Percentiles rank a stretch among this genome's conserved stretches.
These are phyloP conservation scores for Nakazawaea anatomiae DNA, from an alignment of 805 yeast genomes.

Conservation along the genomic window DNA sequence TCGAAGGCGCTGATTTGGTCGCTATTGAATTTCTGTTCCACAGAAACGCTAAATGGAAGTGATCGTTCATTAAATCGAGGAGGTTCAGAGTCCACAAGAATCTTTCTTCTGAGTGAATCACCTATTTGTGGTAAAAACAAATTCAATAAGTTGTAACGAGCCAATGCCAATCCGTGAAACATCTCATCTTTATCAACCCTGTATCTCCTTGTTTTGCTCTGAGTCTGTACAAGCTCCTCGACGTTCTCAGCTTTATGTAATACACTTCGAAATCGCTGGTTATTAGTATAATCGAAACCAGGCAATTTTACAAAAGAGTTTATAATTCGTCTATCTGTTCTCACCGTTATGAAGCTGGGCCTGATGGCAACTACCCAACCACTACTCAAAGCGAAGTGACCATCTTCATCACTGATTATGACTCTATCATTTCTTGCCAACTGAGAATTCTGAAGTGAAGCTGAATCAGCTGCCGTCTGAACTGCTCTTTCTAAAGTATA, in stretches of 20 bases:
- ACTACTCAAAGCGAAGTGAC: slow-evolving; percentile 67
- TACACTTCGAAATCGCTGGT: slow-evolving; percentile 50
- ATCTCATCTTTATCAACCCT: slow-evolving; percentile 80
- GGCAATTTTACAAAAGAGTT: slow-evolving; percentile 30
- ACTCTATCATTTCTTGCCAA: slow-evolving; percentile 56
- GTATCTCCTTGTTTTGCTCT: slow-evolving; percentile 26
- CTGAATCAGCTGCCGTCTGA: background rate
- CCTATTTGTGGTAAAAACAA: slow-evolving; percentile 47
- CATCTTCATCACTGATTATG: slow-evolving; percentile 71
- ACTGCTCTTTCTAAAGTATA: slow-evolving; percentile 44
- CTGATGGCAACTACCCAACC: slow-evolving; percentile 49
- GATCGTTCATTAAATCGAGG: slow-evolving; percentile 35
- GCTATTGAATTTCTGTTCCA: slow-evolving; percentile 40
- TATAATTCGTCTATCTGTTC: slow-evolving; percentile 47
- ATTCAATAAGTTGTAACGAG: slow-evolving; percentile 70
- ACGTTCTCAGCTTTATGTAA: slow-evolving; percentile 20
- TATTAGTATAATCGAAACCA: slow-evolving; percentile 34
- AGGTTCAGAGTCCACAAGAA: slow-evolving; percentile 46
- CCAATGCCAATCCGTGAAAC: slow-evolving; percentile 67
- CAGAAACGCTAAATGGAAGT: slow-evolving; percentile 16
- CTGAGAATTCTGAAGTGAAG: slow-evolving; percentile 35
- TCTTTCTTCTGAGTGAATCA: slow-evolving; percentile 35
- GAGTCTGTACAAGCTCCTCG: slow-evolving; percentile 2
- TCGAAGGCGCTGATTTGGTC: slow-evolving; percentile 73
- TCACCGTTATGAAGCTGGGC: slow-evolving; percentile 37